Percentiles rank a stretch among this genome's conserved stretches.
Conservation (phyloP, 495 filamentous ascomycete species). For the Pseudoneurospora amorphoporcata region DNA sequence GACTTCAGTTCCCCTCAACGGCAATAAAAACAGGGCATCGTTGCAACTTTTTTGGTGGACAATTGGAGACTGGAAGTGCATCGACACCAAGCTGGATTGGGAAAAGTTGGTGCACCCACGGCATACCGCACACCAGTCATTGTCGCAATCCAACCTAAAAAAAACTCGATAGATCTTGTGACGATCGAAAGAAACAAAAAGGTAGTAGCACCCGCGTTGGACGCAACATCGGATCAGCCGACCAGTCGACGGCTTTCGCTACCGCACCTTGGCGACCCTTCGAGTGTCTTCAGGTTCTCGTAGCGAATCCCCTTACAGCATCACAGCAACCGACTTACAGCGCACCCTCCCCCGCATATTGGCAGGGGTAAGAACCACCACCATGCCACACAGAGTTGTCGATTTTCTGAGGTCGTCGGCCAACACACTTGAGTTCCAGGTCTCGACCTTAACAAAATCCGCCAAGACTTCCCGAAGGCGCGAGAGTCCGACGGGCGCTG, state of each 20-base stretch:
- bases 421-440: slow-evolving; percentile 21
- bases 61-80: not conserved
- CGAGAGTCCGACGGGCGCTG: slow-evolving; percentile 13
- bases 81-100: not conserved
- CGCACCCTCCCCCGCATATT: slow-evolving; percentile 12
- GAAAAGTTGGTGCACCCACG: not conserved
- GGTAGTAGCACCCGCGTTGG: not conserved
- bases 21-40: not conserved
- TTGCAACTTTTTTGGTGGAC: slow-evolving; percentile 4
- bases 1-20: not conserved
- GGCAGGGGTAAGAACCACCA: slow-evolving; percentile 11
- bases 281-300: not conserved
- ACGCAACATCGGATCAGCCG: not conserved
- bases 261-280: not conserved
- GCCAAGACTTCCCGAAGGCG: slow-evolving; percentile 11
- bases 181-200: slow-evolving; percentile 4
- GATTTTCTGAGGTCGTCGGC: slow-evolving; percentile 38
- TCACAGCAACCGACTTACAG: not conserved
- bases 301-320: not conserved
- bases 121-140: not conserved
- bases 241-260: not conserved
- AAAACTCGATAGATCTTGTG: slow-evolving; percentile 1
- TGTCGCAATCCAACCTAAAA: not conserved
- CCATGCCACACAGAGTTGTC: slow-evolving; percentile 42
- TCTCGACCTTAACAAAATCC: slow-evolving; percentile 19